phyloP scores from a whole-genome alignment of 1,139 yeast genomes.

The Yamadazyma songkhlaensis region DNA sequence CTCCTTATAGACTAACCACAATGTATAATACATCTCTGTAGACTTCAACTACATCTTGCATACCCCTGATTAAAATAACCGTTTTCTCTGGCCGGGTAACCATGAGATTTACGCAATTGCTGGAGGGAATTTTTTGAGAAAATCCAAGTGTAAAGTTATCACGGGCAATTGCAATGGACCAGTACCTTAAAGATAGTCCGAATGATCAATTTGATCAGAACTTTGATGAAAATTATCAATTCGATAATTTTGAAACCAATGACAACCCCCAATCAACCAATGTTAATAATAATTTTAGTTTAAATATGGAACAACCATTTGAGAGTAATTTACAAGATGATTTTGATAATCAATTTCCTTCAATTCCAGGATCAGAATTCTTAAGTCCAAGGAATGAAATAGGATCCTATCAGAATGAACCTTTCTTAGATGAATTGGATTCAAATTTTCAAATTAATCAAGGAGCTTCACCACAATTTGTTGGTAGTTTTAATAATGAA shows the following conservation, averaged over 20 bases:
- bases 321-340: slow-evolving; percentile 9
- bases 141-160: not conserved
- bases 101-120: slow-evolving; percentile 5
- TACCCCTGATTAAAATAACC: no score
- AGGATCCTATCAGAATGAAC: slow-evolving; percentile 25
- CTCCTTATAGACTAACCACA: no score
- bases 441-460: slow-evolving; percentile 11
- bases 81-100: slow-evolving; percentile 2
- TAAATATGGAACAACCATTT: slow-evolving; percentile 16
- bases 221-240: not conserved
- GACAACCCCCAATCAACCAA: no score
- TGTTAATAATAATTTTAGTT: slow-evolving; percentile 9
- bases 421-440: slow-evolving; percentile 36
- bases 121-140: slow-evolving; percentile 1
- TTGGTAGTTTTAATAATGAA: slow-evolving; percentile 1
- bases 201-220: slow-evolving; percentile 5
- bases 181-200: slow-evolving; percentile 38
- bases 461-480: slow-evolving; percentile 12
- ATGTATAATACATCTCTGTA: no score
- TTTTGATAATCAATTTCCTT: slow-evolving; percentile 11
- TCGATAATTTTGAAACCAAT: slow-evolving; percentile 1
- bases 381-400: slow-evolving; percentile 14
- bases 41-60: no score
- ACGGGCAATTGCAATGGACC: slow-evolving; percentile 25
- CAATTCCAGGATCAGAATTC: slow-evolving; percentile 15